Evolutionary conservation across 306 rosid genomes (phyloP), one percentile per base, ranked within the genome.

Genomic region (Prunus dulcis): DNA sequence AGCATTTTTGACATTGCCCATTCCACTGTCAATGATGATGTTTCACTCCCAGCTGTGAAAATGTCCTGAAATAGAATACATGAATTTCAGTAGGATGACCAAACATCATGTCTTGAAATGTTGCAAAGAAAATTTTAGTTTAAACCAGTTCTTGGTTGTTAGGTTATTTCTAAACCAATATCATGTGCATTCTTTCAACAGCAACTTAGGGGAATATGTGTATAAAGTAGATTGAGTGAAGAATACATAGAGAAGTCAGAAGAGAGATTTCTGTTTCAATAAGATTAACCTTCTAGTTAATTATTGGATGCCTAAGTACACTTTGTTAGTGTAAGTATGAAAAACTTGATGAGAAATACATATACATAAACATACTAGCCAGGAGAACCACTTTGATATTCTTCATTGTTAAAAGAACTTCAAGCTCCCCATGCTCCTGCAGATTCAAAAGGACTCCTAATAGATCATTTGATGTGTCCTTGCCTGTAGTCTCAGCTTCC

Each of bases 1-100:
- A 79, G 28, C 73, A 79, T 32, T 28, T 79, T 74, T 5, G 23
- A 58, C 78, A 72, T 72, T 43, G 78, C 82, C 78, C 73, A 72
- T 6, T 79, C 56, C 3, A 72, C 9, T 2, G 62, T 15, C 27
- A 67, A 53, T 9, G 68, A 58, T 12, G 78, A 51, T 72, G 69
- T 79, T 7, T 64, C 73, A 34, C 73, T 62, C 38, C 68, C 73
- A n/a, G 73, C 73, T 0, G 12, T 2, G 55, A 65, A 79, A 9
- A 79, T 46, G 43, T 79, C 78, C 74, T 65, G 57, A n/a, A 52
- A 61, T 17, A 52, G 13, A 8, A 56, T 6, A 56, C 27, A 52
- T 52, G 1, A 32, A 32, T 32, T 32, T 32, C 38, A 32, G 38
- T 32, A 32, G 38, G 38, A 32, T 5, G 38, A 5, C 38, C 6